These are phyloP conservation scores for Colletotrichum cereale DNA, from an alignment of 2,329 filamentous ascomycete genomes.

Conservation along the genomic window DNA sequence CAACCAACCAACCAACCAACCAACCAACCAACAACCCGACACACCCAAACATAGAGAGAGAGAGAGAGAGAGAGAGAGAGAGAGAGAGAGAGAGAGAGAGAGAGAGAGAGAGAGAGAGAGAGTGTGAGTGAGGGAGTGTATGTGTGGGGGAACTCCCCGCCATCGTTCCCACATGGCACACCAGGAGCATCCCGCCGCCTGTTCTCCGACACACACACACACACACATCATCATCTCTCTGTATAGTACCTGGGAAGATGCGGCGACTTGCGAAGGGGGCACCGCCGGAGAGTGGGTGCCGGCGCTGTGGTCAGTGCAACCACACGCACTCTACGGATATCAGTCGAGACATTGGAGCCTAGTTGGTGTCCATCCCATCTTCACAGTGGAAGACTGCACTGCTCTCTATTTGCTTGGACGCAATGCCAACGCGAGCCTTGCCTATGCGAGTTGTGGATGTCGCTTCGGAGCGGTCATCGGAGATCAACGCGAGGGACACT, in stretches of 20 bases:
- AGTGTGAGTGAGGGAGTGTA: no score
- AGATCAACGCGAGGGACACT: background rate
- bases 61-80: no score
- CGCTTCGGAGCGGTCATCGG: background rate
- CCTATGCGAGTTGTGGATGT: background rate
- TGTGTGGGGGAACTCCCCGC: constrained; percentile 37
- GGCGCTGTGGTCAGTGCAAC: background rate
- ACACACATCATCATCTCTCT: constrained; percentile 19
- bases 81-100: no score
- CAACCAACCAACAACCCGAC: background rate
- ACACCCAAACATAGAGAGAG: no score
- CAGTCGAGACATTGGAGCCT: background rate
- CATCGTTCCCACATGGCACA: constrained; percentile 31
- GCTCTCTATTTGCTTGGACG: background rate
- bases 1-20: background rate
- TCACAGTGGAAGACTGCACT: background rate
- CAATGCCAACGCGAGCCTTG: background rate
- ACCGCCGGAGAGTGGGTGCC: background rate
- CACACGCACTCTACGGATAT: background rate
- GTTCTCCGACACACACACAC: constrained; percentile 3
- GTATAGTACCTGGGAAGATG: constrained; percentile 2
- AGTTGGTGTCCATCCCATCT: background rate
- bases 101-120: no score
- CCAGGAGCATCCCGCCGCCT: constrained; percentile 28
- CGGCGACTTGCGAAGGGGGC: constrained; percentile 32